Evolutionary conservation across 2,329 filamentous ascomycete species (phyloP).

Genomic region (Alternaria consortialis): DNA sequence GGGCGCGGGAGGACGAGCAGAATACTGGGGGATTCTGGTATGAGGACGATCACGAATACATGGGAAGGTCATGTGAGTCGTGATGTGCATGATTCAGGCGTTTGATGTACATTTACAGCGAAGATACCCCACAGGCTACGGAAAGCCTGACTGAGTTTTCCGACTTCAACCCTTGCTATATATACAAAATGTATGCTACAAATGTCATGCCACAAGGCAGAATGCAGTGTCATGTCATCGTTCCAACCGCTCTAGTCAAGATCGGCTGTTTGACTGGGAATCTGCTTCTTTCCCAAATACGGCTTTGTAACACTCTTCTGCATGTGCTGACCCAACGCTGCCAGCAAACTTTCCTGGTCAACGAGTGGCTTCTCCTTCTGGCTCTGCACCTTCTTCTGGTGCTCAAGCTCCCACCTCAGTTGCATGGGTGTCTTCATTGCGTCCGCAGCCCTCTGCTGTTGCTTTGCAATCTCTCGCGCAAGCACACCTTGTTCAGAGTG

Average conservation of each 20-base stretch:
- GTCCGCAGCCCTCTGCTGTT: conserved; percentile 26
- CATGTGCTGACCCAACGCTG: conserved; percentile 55
- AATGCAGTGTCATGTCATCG: neutral
- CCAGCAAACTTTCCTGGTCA: conserved; percentile 49
- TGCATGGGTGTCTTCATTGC: conserved; percentile 49
- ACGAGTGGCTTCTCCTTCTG: conserved; percentile 32
- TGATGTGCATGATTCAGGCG: conserved; percentile 8
- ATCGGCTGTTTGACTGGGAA: conserved; percentile 13
- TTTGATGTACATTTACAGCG: conserved; percentile 16
- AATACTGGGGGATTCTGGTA: conserved; percentile 56
- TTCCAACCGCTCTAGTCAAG: conserved; percentile 18
- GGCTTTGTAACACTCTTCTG: conserved; percentile 30
- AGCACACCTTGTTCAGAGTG: conserved; percentile 9
- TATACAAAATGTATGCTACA: conserved; percentile 37
- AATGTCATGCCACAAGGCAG: conserved; percentile 2
- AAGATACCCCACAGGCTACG: conserved; percentile 19
- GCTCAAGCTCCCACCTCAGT: conserved; percentile 43
- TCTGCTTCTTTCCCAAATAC: conserved; percentile 21
- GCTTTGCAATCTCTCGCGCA: conserved; percentile 42
- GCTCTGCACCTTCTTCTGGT: conserved; percentile 33
- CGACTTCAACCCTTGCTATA: conserved; percentile 20
- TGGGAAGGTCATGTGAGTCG: neutral
- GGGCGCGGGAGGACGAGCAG: conserved; percentile 48
- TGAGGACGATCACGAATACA: conserved; percentile 15
- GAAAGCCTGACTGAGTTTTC: conserved; percentile 5